Percentiles rank a stretch among this genome's conserved stretches.
Conservation (phyloP, 805 yeast species). For the Lipomyces orientalis region DNA sequence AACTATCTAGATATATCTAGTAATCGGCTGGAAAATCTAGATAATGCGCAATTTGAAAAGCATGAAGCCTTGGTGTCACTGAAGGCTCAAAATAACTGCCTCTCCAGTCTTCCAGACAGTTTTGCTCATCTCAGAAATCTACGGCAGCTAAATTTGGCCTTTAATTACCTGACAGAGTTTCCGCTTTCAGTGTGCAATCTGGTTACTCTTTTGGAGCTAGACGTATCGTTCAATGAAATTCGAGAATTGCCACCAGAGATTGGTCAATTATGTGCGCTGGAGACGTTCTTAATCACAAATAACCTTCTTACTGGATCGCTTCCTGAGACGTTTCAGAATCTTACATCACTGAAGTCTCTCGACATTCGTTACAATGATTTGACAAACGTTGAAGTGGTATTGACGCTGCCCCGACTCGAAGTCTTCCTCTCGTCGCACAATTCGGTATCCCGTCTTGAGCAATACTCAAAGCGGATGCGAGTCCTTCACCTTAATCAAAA, state of each 20-base stretch:
- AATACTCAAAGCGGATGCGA: slow-evolving; percentile 65
- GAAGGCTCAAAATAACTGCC: slow-evolving; percentile 51
- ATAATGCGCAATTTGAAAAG: slow-evolving; percentile 60
- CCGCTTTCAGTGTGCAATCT: slow-evolving; percentile 68
- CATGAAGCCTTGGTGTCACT: slow-evolving; percentile 62
- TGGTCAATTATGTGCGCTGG: slow-evolving; percentile 63
- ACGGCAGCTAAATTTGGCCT: slow-evolving; percentile 72
- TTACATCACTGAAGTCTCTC: slow-evolving; percentile 66
- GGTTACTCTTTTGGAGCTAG: slow-evolving; percentile 65
- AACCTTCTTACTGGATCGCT: slow-evolving; percentile 62
- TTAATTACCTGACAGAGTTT: slow-evolving; percentile 65
- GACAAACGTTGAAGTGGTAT: slow-evolving; percentile 48
- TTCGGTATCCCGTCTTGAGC: slow-evolving; percentile 71
- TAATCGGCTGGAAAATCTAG: slow-evolving; percentile 61
- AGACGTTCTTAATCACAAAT: slow-evolving; percentile 74
- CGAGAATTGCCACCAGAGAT: slow-evolving; percentile 64
- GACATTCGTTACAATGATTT: slow-evolving; percentile 77
- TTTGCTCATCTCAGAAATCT: slow-evolving; percentile 54
- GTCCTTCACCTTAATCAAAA: slow-evolving; percentile 78
- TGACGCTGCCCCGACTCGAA: slow-evolving; percentile 37
- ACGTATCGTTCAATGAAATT: slow-evolving; percentile 81
- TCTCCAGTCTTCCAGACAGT: slow-evolving; percentile 53
- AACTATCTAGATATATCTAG: slow-evolving; percentile 74
- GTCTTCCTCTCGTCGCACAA: slow-evolving; percentile 41
- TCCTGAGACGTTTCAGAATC: slow-evolving; percentile 59